Base-by-base conservation (phyloP, 768 basidiomycete genomes). In the Tubosaeta sp. region DNA sequence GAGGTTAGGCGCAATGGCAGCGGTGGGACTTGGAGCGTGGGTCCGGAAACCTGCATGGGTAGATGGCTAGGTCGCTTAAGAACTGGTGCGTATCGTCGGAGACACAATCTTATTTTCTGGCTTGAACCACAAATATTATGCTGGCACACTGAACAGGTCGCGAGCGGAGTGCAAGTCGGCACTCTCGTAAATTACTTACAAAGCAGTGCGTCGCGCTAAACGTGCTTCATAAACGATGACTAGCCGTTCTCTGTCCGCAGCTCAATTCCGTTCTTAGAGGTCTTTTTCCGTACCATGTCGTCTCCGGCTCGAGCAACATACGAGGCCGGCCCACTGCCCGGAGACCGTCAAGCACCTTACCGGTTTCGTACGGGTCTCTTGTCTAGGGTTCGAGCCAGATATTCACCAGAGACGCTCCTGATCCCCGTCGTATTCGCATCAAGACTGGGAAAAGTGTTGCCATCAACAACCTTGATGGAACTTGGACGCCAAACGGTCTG, bases 401-500 rank as follows among this genome's bases (percentile, higher is more conserved):
- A 56, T 40, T 54, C 63, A 6, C 55, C 59, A 9, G 49, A 57
- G 16, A 58, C 46, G 1, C 58, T 65, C 18, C 50, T 70, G 21
- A 58, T 68, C 21, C 67, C 69, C 0, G 56, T 69, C 3, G 59
- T 60, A 10, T 44, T 70, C 10, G 52, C 53, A 21, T 57, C 57
- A 11, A 56, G 42, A 7, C 43, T 70, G 19, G 68, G 65, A 4
- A 40, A 12, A 2, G 40, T 32, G 10, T 49, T 70, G n/a, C 49
- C 61, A 18, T 16, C 53, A 2, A 67, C 69, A 0, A 71, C 69
- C 5, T 39, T 63, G 16, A 32, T 65, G 12, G 61, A 59, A 12
- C 52, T 69, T 10, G 9, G 64, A 1, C 63, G 67, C 24, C 58
- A 55, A 39, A 44, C 59, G 13, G 48, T 68, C 31, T 70, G 69